Evolutionary conservation across 345 rosid species (phyloP).

Genomic region (Anastatica hierochuntica): DNA sequence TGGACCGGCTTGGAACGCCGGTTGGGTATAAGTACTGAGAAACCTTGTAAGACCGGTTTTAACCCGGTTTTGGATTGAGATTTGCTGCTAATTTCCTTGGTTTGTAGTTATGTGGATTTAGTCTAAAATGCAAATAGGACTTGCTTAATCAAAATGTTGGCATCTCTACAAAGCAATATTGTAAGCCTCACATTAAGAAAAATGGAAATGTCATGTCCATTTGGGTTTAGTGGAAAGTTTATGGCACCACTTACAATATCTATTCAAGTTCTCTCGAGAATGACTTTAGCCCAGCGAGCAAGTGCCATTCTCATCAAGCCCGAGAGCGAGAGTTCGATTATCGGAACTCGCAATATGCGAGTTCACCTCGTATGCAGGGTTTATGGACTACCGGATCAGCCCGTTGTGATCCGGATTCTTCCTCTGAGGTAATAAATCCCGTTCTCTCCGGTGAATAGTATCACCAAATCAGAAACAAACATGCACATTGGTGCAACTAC

Average conservation of each 20-base stretch:
- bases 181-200: background rate
- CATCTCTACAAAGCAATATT: too few species aligned
- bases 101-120: background rate
- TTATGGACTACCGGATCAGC: too few species aligned
- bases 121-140: constrained; percentile 13
- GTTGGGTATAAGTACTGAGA: constrained; percentile 31
- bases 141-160: too few species aligned
- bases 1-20: constrained; percentile 87
- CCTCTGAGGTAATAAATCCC: too few species aligned
- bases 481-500: constrained; percentile 29
- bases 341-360: too few species aligned
- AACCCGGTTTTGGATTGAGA: too few species aligned
- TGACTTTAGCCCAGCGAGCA: too few species aligned
- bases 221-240: constrained; percentile 62
- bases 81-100: too few species aligned
- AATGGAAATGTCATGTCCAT: constrained; percentile 40
- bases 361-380: too few species aligned
- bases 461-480: constrained; percentile 52
- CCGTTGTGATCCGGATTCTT: too few species aligned
- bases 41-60: background rate
- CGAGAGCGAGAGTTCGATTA: too few species aligned
- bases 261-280: constrained; percentile 58
- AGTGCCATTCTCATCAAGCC: too few species aligned
- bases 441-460: constrained; percentile 73
- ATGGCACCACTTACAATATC: constrained; percentile 95